phyloP scores from a whole-genome alignment of 331 rosid species.

The Quercus lobata region DNA sequence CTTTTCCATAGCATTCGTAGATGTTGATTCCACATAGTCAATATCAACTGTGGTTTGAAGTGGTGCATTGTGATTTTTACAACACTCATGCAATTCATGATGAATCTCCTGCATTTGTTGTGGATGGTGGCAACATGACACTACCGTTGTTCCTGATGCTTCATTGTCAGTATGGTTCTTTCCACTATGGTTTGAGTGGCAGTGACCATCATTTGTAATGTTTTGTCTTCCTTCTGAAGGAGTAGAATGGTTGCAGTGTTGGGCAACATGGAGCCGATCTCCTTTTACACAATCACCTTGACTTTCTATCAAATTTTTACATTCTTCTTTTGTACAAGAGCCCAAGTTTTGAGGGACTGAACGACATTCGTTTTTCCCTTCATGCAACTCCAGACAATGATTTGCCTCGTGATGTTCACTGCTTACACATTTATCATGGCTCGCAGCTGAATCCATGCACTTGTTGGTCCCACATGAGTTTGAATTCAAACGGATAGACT shows the following conservation, averaged over 20 bases:
- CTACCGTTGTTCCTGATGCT: background rate
- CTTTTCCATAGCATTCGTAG: slow-evolving; percentile 2
- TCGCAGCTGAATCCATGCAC: slow-evolving; percentile 11
- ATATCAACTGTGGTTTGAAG: slow-evolving; percentile 17
- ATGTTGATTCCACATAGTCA: slow-evolving; percentile 14
- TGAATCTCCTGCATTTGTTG: slow-evolving; percentile 13
- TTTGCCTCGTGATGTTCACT: background rate
- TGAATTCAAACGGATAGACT: slow-evolving; percentile 20
- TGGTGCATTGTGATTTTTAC: background rate
- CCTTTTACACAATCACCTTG: slow-evolving; percentile 24
- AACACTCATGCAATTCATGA: background rate
- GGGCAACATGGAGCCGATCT: slow-evolving; percentile 4
- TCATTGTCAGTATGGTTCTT: slow-evolving; percentile 4
- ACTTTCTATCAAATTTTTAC: background rate
- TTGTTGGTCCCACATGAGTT: slow-evolving; percentile 25
- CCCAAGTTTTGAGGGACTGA: slow-evolving; percentile 4
- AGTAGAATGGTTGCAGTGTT: slow-evolving; percentile 22
- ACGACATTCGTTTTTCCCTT: slow-evolving; percentile 1
- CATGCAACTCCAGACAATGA: slow-evolving; percentile 19
- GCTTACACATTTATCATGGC: slow-evolving; percentile 23
- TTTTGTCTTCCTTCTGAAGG: slow-evolving; percentile 14
- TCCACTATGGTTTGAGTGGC: slow-evolving; percentile 29
- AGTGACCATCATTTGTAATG: slow-evolving; percentile 3
- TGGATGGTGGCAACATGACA: slow-evolving; percentile 15
- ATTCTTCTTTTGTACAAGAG: slow-evolving; percentile 5